Conservation (phyloP, 495 filamentous ascomycete species). For the Podospora bellae-mahoneyi region DNA sequence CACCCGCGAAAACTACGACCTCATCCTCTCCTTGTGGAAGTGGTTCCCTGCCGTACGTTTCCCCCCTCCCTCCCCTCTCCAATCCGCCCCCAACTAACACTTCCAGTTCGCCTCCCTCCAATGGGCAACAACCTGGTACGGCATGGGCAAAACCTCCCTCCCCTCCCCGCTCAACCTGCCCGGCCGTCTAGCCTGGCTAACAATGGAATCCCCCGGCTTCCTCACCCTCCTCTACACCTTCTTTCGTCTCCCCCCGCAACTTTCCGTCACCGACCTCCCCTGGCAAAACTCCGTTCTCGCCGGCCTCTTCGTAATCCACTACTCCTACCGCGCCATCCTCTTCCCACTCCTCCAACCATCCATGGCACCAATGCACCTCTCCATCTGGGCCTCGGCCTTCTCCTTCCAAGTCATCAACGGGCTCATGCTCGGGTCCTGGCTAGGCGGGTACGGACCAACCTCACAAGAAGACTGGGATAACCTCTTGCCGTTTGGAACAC, state of each 20-base stretch:
- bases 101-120: conserved; percentile 55
- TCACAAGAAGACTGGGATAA: conserved; percentile 56
- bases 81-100: conserved; percentile 7
- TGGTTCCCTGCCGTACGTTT: conserved; percentile 43
- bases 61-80: background rate
- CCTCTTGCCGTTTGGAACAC: conserved; percentile 28
- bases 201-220: conserved; percentile 81
- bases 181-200: conserved; percentile 80
- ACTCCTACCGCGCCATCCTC: conserved; percentile 81
- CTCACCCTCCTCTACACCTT: conserved; percentile 74
- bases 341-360: conserved; percentile 77
- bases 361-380: conserved; percentile 80
- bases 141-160: conserved; percentile 82
- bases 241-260: conserved; percentile 55
- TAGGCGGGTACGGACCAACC: conserved; percentile 70
- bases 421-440: conserved; percentile 70
- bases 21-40: conserved; percentile 52
- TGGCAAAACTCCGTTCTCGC: conserved; percentile 67
- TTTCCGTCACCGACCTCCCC: conserved; percentile 50
- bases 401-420: conserved; percentile 79
- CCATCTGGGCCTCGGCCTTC: conserved; percentile 58
- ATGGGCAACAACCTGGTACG: conserved; percentile 64
- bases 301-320: conserved; percentile 71
- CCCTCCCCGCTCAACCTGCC: conserved; percentile 67
- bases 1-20: conserved; percentile 48